A percentile compares a stretch with the other conserved stretches of the same genome.
Conservation (phyloP, 495 filamentous ascomycete species). For the Aspergillus leporis region DNA sequence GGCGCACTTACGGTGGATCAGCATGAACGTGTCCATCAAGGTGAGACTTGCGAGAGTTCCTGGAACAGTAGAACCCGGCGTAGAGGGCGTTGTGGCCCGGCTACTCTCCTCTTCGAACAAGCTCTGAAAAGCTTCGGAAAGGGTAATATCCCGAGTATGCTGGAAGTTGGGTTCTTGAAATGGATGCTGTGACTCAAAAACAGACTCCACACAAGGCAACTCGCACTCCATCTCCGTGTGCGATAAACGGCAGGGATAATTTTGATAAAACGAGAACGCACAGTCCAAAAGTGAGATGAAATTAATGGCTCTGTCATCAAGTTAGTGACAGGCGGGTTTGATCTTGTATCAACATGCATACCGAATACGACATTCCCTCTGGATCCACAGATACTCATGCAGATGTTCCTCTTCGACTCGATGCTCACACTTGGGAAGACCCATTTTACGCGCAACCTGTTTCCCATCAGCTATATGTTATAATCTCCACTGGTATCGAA, state of each 20-base stretch:
- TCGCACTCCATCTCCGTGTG: slow-evolving; percentile 42
- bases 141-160: slow-evolving; percentile 31
- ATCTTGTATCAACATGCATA: slow-evolving; percentile 12
- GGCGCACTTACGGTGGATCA: slow-evolving; percentile 42
- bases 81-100: slow-evolving; percentile 9
- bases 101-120: slow-evolving; percentile 30
- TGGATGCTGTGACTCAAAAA: slow-evolving; percentile 43
- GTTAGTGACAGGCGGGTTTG: slow-evolving; percentile 16
- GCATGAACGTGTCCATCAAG: slow-evolving; percentile 44
- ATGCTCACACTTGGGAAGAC: slow-evolving; percentile 37
- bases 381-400: slow-evolving; percentile 42
- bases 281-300: slow-evolving; percentile 44
- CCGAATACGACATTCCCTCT: slow-evolving; percentile 47
- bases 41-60: slow-evolving; percentile 23
- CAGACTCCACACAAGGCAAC: slow-evolving; percentile 37
- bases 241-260: slow-evolving; percentile 43
- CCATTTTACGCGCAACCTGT: slow-evolving; percentile 40
- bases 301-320: slow-evolving; percentile 30
- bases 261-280: slow-evolving; percentile 48
- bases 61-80: slow-evolving; percentile 4
- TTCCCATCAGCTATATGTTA: not conserved
- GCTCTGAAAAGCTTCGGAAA: slow-evolving; percentile 37
- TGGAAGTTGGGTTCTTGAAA: slow-evolving; percentile 39
- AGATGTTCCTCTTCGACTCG: slow-evolving; percentile 31
- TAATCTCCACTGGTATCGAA: not conserved